phyloP scores from a whole-genome alignment of 2,329 filamentous ascomycete species.

The Hymenoscyphus occultus region DNA sequence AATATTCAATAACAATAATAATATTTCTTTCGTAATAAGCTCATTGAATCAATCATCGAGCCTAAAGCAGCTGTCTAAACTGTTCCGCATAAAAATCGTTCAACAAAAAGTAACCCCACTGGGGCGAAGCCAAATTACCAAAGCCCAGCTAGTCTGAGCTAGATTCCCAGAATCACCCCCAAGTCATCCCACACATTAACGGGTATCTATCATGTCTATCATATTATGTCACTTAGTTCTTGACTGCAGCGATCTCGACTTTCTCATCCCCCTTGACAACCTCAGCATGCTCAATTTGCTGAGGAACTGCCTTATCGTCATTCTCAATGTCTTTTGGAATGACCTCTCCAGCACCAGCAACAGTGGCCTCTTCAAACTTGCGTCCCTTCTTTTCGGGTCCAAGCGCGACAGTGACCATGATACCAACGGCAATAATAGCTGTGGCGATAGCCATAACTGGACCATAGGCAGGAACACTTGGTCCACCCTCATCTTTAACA shows the following conservation, averaged over 20 bases:
- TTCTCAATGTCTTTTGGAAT: conserved; percentile 29
- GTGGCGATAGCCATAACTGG: conserved; percentile 74
- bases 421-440: conserved; percentile 70
- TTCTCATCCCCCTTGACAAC: neutral
- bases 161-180: neutral
- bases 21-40: neutral
- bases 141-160: neutral
- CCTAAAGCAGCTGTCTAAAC: neutral
- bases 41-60: neutral
- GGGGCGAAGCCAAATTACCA: neutral
- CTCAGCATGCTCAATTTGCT: neutral
- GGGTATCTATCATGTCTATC: neutral
- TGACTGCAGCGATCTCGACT: neutral
- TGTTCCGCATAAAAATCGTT: neutral
- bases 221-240: neutral
- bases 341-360: conserved; percentile 43
- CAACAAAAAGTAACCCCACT: neutral
- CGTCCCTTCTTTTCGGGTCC: conserved; percentile 70
- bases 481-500: conserved; percentile 52
- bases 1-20: neutral
- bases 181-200: neutral
- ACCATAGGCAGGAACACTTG: conserved; percentile 66
- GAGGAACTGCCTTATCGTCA: neutral
- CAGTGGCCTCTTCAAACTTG: conserved; percentile 60
- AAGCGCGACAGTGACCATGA: conserved; percentile 63